Conservation (phyloP, 371 early-diverging fungal genomes). For the Mucor lusitanicus region DNA sequence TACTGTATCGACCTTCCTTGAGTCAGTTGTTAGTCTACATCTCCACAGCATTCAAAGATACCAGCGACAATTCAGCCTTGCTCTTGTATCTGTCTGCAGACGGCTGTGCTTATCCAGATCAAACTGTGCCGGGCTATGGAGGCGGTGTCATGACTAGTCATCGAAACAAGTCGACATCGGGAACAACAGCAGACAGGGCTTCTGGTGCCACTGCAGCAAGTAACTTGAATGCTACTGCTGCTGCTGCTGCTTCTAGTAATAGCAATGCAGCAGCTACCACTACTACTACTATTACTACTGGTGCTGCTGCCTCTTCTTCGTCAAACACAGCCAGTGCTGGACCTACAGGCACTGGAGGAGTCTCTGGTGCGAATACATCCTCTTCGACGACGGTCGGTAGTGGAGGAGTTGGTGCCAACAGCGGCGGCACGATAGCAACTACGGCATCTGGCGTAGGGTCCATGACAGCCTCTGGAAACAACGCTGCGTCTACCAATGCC, state of each 20-base stretch:
- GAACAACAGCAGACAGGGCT: slow-evolving; percentile 14
- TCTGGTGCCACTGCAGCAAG: background rate
- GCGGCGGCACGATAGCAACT: background rate
- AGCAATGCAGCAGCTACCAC: background rate
- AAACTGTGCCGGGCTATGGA: slow-evolving; percentile 56
- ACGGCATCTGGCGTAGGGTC: background rate
- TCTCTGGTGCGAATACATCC: background rate
- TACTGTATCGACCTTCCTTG: slow-evolving; percentile 87
- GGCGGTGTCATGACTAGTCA: slow-evolving; percentile 70
- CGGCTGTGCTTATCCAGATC: slow-evolving; percentile 60
- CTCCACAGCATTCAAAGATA: slow-evolving; percentile 90
- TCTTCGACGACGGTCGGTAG: background rate
- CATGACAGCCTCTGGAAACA: background rate
- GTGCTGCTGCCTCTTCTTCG: background rate
- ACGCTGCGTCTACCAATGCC: background rate
- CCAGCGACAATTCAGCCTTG: slow-evolving; percentile 79
- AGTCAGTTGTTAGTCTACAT: slow-evolving; percentile 87
- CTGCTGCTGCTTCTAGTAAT: slow-evolving; percentile 4
- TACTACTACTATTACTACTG: too few species aligned
- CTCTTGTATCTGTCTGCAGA: slow-evolving; percentile 92
- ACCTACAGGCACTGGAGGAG: background rate
- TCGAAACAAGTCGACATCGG: slow-evolving; percentile 28
- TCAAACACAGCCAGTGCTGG: background rate
- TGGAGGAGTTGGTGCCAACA: background rate
- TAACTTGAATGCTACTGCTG: background rate